Base-by-base conservation (phyloP, 169 alveolate genomes). In the Plasmodium relictum region DNA sequence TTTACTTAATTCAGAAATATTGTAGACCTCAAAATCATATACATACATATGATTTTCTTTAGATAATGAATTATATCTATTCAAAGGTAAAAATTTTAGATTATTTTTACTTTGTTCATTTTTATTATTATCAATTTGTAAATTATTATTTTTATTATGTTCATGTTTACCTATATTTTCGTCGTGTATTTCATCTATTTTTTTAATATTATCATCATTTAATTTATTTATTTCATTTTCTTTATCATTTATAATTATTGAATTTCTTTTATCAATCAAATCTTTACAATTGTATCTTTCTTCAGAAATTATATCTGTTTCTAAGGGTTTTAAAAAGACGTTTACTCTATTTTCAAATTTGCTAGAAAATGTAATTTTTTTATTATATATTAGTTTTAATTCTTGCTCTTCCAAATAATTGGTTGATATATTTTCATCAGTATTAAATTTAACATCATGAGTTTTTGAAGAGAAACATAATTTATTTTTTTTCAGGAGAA, bases 261-360 rank as follows among this genome's bases (percentile, higher is more conserved):
- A 16, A 54, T 54, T 22, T 12, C 31, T 20, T 12, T 14, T 54
- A 54, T 54, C 16, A 54, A 16, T 54, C 63, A 16, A 16, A 54
- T 54, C 1, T 6, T 54, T 54, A 14, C 22, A 16, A 14, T 54
- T 2, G 14, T 9, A 54, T 4, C 22, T 54, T 54, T 14, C 16
- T 16, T 54, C 63, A 54, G 2, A 16, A 22, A 54, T 54, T 54
- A 48, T 39, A 37, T 68, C 69, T 7, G 18, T 20, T 54, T 63
- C 69, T 22, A 76, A 10, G 1, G 89, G 89, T 41, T 76, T 76
- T 69, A 76, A n/a, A 65, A 63, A 65, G 8, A 76, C 89, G 41
- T 63, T 62, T 22, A 76, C 14, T 48, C 89, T 63, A 12, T 31
- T 37, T 22, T 76, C 73, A 45, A 26, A 76, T 5, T 2, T 24